Base-by-base conservation (phyloP, 441 rosid species). In the Adansonia grandidieri region DNA sequence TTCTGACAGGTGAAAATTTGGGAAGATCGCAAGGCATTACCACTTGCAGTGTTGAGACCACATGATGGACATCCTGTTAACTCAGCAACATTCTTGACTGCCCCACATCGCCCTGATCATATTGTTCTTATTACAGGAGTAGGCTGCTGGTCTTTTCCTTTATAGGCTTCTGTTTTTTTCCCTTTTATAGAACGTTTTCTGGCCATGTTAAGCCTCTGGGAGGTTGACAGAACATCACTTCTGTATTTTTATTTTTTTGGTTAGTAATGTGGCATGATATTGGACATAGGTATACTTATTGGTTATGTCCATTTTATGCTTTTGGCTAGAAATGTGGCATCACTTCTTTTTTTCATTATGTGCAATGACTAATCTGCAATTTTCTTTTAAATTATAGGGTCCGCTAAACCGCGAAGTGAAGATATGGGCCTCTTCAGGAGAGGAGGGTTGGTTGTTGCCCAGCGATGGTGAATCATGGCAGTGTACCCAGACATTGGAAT, bases 371-470 rank as follows among this genome's bases (percentile, higher is more conserved):
- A 64, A 22, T 9, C 77, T 51, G 61, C 58, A 22, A 2, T 24
- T 13, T 22, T 22, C 37, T 61, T 13, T 58, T 64, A 32, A 50
- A 71, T 76, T 79, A 22, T 60, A 88, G 91, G 91, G 91, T 22
- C 84, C 83, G 3, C 62, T 86, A 72, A 88, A 88, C 79, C 83
- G 85, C 28, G 91, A 88, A 78, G 75, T 88, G 77, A 86, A 86
- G 78, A 86, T 88, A 68, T 88, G 91, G 91, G 80, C 84, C 79
- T 83, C 86, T 62, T 71, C 86, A 42, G 78, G 80, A 58, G 89
- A 86, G 69, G 88, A 88, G 81, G 91, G 91, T 42, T 88, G 91
- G 91, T 76, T 88, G 86, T 82, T 88, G 69, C 91, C 91, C 5
- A 77, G 84, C 79, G 88, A 88, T 64, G 82, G 86, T 60, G 91